Evolutionary conservation across 305 asterid genomes (phyloP), one percentile per base, ranked within the genome.

Genomic region (Rubia balearica): DNA sequence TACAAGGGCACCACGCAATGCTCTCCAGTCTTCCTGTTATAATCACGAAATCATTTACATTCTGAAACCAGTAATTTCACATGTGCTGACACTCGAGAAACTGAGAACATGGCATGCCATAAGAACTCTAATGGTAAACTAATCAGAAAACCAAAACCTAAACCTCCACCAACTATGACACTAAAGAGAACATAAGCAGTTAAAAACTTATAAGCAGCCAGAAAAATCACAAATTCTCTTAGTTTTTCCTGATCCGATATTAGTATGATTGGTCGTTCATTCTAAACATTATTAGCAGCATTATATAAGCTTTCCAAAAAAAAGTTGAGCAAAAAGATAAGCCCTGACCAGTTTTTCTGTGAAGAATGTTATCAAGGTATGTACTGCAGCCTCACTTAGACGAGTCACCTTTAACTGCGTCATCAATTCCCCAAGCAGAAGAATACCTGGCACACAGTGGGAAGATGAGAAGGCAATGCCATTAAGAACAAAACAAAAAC

Each of bases 11-110:
- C 99, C 99, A 72, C 84, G 94, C 78, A 89, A 73, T 22, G 99
- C 97, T 86, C 78, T 91, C 99, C 99, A 94, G 78, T 94, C 99
- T 84, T 87, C 97, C 99, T 94, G 92, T 81, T 76, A 79, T 75
- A 65, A 62, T 62, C 49, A 72, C 66, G 63, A 66, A 61, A 79
- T 82, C 80, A 88, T 85, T 77, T 65, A 61, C 76, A 74, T 77
- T 36, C 13, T 10, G 2, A 49, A 48, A 67, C 51, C 10, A 6
- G 38, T 17, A 68, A 33, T 22, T 24, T 68, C 14, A 68, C 62
- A 68, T 22, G 22, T 24, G 24, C 7, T 22, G 59, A 67, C 24
- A 13, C 11, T 48, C 71, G 30, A 48, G 36, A 27, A 68, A 68
- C 36, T 49, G 14, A 68, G 38, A 36, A 38, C 16, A 68, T 36